Evolutionary conservation across 169 alveolate species (phyloP).

Genomic region (Blepharisma undulans): DNA sequence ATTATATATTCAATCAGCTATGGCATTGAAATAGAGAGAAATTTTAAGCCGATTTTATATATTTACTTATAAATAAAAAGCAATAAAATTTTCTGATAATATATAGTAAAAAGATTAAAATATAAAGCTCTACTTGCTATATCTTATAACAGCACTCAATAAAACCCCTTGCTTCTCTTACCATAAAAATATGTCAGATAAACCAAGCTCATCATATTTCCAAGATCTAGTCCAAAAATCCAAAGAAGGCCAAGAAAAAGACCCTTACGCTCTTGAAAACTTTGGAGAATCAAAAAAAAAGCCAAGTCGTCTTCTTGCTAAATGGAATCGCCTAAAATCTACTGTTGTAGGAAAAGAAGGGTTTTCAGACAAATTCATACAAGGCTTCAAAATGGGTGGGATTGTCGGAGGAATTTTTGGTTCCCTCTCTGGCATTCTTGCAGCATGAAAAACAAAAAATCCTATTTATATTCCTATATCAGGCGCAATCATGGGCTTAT

Average conservation of each 20-base stretch:
- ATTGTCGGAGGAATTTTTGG: slow-evolving; percentile 67
- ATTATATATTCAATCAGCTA: not conserved
- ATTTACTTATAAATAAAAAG: not conserved
- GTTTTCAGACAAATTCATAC: slow-evolving; percentile 33
- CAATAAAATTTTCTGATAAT: no score
- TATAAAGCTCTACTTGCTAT: not conserved
- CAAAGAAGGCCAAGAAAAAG: not conserved
- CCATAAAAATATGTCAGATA: slow-evolving; percentile 9
- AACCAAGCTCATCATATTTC: not conserved
- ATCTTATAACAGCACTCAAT: not conserved
- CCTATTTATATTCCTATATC: slow-evolving; percentile 51
- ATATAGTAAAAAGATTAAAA: no score
- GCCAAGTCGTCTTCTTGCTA: not conserved
- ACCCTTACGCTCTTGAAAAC: slow-evolving; percentile 25
- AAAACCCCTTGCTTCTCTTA: not conserved
- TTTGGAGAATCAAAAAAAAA: slow-evolving; percentile 28
- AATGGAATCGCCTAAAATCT: slow-evolving; percentile 3
- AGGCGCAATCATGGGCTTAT: slow-evolving; percentile 54
- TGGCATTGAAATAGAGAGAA: not conserved
- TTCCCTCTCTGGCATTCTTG: slow-evolving; percentile 51
- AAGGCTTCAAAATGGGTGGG: slow-evolving; percentile 64
- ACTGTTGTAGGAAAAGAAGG: slow-evolving; percentile 31
- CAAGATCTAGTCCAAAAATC: not conserved
- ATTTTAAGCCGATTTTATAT: not conserved
- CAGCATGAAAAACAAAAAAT: slow-evolving; percentile 33